Evolutionary conservation across 306 rosid genomes (phyloP), one percentile per base, ranked within the genome.

Genomic region (Abrus precatorius): DNA sequence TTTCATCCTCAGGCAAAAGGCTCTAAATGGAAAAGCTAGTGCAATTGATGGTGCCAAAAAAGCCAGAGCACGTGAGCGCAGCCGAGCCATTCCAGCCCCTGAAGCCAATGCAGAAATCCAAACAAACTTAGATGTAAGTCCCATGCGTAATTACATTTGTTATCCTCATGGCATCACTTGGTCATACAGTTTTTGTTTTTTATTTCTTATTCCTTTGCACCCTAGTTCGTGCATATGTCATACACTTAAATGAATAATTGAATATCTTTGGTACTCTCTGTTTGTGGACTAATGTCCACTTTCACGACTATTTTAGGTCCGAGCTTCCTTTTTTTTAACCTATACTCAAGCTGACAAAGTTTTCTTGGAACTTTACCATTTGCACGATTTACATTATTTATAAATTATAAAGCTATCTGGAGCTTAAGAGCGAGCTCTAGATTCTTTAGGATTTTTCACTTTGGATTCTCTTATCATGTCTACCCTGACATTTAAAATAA

Each of bases 91-190:
- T 83, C 98, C 99, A 0, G 94, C 89, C 74, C 99, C 99, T 8
- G 99, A 93, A 89, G 99, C 99, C 69, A 95, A 95, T 77, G 99
- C 99, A 33, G 99, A 95, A 84, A 84, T 82, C 77, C 98, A 90
- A 89, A 85, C 90, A 75, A 95, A 95, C 90, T 85, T 95, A 81
- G 99, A 95, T 77, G 99, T 95, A 89, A 41, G 97, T 82, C 47
- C 67, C 56, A 83, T 30, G 30, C 10, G 5, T 72, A 62, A 36
- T 65, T 80, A 54, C 67, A 32, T 83, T 54, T 75, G 45, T 50
- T 69, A 40, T 61, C 52, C 69, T 56, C 69, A 45, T 69, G 66
- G 69, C 60, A 43, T 81, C 57, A 8, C 65, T 67, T 29, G 47
- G 60, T 76, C 30, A 28, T 50, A 54, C 40, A 62, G 7, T 61